phyloP scores from a whole-genome alignment of 495 filamentous ascomycete genomes.

The Neurospora africana region DNA sequence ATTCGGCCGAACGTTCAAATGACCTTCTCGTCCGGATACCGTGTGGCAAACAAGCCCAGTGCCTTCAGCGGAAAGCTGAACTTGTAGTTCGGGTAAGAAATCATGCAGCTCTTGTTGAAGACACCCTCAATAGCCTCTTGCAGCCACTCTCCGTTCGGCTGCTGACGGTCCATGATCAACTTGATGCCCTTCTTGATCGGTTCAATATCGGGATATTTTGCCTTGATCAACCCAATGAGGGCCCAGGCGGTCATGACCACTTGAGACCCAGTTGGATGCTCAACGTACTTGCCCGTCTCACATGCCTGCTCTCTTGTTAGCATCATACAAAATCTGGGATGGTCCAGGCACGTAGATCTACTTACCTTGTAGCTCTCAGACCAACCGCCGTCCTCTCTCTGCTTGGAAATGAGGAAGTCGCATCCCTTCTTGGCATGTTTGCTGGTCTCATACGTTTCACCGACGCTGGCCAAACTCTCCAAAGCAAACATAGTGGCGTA shows the following conservation, averaged over 20 bases:
- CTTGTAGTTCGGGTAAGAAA: conserved; percentile 99
- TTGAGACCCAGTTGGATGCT: conserved; percentile 53
- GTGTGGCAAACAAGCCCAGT: conserved; percentile 72
- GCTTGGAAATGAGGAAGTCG: conserved; percentile 72
- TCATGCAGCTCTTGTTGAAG: conserved; percentile 99
- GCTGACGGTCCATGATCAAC: conserved; percentile 77
- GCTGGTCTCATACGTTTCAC: conserved; percentile 71
- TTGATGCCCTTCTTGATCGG: conserved; percentile 65
- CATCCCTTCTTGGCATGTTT: conserved; percentile 61
- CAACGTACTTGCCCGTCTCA: conserved; percentile 41
- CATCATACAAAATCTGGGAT: not conserved
- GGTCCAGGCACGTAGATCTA: not conserved
- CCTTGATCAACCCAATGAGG: conserved; percentile 72
- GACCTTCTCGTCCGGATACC: conserved; percentile 55
- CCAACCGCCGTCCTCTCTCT: conserved; percentile 87
- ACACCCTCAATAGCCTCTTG: conserved; percentile 96
- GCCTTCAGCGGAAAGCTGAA: conserved; percentile 93
- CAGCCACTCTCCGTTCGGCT: conserved; percentile 82
- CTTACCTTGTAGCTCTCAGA: conserved; percentile 85
- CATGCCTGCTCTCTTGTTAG: conserved; percentile 34
- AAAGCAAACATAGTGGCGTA: conserved; percentile 95
- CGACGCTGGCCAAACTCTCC: conserved; percentile 70
- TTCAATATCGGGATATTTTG: conserved; percentile 64
- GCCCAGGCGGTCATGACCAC: conserved; percentile 94
- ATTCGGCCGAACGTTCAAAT: conserved; percentile 11